Evolutionary conservation across 2,329 filamentous ascomycete species (phyloP), one percentile per base, ranked within the genome.

Genomic region (Ophiostoma quercus): DNA sequence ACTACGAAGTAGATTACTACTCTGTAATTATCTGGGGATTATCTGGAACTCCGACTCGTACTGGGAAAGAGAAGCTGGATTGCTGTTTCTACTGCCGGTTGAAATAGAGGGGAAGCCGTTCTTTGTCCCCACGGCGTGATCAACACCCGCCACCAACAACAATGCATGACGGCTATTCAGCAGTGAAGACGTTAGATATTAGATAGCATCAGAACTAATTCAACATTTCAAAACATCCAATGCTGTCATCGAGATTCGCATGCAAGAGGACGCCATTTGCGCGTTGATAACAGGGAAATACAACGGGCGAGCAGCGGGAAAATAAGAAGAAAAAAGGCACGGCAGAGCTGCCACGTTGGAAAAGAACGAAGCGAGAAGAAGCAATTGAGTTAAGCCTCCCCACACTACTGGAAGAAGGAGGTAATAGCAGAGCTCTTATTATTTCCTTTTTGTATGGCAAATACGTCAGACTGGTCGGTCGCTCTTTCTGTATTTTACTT

Each of bases 341-440:
- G 43, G 16, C 43, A 47, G 14, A 47, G 51, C n/a, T 25, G 51
- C n/a, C 51, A 25, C 51, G n/a, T 25, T 57, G 51, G 51, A n/a
- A 22, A 25, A 11, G 51, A 25, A 57, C n/a, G 9, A 25, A 57
- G 51, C n/a, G 22, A 25, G n/a, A 57, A 54, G n/a, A 25, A 57
- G 51, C 51, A 25, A 25, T 57, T 57, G 22, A 25, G 11, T 57
- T 25, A 25, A 57, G 51, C 22, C 51, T 57, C 22, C 47, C 51
- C 51, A 57, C 51, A 57, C 51, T 47, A n/a, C 41, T 16, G 41
- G 43, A 47, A 47, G 43, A 47, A 47, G 43, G 43, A n/a, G n/a
- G 51, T 12, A 57, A 57, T 57, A 57, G 51, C 51, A 57, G 51
- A 57, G 51, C n/a, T 57, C 22, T 29, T 57, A 57, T 57, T 57